Evolutionary conservation across 2,329 filamentous ascomycete genomes (phyloP), one percentile per base, ranked within the genome.

Genomic region (Macroventuria anomochaeta): DNA sequence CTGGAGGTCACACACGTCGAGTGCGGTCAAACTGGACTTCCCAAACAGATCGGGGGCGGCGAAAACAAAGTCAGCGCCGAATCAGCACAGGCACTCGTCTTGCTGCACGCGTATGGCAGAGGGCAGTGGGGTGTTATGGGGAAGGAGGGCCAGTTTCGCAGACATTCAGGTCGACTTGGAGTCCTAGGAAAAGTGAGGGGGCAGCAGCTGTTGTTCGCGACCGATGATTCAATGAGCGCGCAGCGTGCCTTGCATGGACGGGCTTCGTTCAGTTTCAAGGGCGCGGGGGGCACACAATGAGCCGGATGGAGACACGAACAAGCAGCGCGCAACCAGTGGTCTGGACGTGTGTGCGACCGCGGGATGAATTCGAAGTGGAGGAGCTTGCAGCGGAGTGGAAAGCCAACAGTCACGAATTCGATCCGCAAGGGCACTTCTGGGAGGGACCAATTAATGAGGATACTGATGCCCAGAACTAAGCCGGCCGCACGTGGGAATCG

Each of bases 401-500:
- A 51, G 58, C 51, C 50, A 67, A 53, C 61, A 41, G 58, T 59
- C 48, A 51, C 46, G 52, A 46, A 50, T 42, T 44, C 39, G 39
- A 49, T 40, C 44, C 49, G 51, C 51, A 54, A 54, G 51, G 51
- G 51, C 51, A 54, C 44, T 7, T 44, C 13, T 48, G 51, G 50
- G 59, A 55, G 46, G 49, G 63, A 61, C 69, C 67, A 71, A 73
- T 71, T 61, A 62, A 60, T 64, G 62, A 53, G 28, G 37, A 58
- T 54, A 57, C 41, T 57, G 63, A 47, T 49, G 65, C 67, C 62
- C 61, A 65, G 63, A 50, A 59, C 57, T 55, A 58, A 64, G 63
- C 53, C 65, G 61, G 39, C 44, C 58, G 63, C 70, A 74, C 70
- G 71, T 73, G 71, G 70, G 64, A 71, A 72, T 73, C 67, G 69